Evolutionary conservation across 257 asterid species (phyloP).

Genomic region (Galeopsis tetrahit): DNA sequence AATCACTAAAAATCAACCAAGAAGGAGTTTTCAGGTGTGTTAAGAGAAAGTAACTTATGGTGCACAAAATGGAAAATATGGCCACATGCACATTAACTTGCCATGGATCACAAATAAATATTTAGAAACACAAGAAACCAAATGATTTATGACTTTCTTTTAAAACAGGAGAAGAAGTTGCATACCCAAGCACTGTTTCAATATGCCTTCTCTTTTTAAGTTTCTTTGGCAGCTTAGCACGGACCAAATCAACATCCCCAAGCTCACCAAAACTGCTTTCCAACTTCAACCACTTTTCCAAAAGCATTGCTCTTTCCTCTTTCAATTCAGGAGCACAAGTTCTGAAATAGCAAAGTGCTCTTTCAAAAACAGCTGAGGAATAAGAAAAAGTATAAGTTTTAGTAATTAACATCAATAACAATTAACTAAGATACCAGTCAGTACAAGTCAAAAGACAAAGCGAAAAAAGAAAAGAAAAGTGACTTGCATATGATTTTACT

Average conservation of each 20-base stretch:
- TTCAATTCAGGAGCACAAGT: slow-evolving; percentile 81
- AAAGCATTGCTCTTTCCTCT: slow-evolving; percentile 94
- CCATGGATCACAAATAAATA: background rate
- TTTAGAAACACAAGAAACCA: background rate
- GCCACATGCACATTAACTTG: slow-evolving; percentile 1
- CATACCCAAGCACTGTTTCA: slow-evolving; percentile 85
- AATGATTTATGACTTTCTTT: background rate
- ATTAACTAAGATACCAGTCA: background rate
- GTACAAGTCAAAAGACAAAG: slow-evolving; percentile 6
- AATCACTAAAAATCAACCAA: too few species aligned
- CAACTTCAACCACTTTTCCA: slow-evolving; percentile 83
- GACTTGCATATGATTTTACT: background rate
- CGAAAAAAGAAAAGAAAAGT: background rate
- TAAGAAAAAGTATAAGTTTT: slow-evolving; percentile 22
- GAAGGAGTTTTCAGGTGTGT: too few species aligned
- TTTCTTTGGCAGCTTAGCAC: slow-evolving; percentile 82
- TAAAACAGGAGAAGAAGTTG: background rate
- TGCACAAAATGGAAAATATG: background rate
- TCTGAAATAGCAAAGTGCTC: slow-evolving; percentile 72
- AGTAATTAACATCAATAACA: background rate
- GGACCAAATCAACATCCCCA: slow-evolving; percentile 76
- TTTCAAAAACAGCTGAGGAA: slow-evolving; percentile 73
- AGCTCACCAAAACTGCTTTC: slow-evolving; percentile 78
- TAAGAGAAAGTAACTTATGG: background rate
- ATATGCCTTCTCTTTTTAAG: slow-evolving; percentile 87